Evolutionary conservation across 305 asterid species (phyloP).

Genomic region (Nicotiana rustica): DNA sequence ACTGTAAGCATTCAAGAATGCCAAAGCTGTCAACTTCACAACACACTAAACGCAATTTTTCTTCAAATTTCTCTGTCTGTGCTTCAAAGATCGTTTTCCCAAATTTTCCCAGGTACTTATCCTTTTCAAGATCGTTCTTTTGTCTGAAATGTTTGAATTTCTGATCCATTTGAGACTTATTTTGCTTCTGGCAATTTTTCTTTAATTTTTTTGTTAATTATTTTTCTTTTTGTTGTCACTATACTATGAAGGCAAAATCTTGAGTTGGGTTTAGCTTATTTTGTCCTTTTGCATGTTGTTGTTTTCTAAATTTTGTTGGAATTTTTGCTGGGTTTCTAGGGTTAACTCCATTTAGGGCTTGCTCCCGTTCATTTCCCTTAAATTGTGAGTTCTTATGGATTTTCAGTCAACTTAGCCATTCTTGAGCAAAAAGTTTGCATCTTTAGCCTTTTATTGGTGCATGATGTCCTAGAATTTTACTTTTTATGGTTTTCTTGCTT

Average conservation of each 20-base stretch:
- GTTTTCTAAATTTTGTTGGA: neutral
- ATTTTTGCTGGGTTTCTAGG: slow-evolving; percentile 37
- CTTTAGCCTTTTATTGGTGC: slow-evolving; percentile 27
- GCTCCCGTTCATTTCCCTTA: slow-evolving; percentile 37
- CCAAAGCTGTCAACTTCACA: slow-evolving; percentile 29
- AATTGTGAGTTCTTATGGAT: neutral
- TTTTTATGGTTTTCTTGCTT: neutral
- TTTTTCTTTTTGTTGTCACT: neutral
- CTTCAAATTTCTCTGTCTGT: neutral
- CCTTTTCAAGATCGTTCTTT: neutral
- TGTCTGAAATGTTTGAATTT: neutral
- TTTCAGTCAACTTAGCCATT: neutral
- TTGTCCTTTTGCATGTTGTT: slow-evolving; percentile 21
- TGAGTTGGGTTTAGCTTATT: slow-evolving; percentile 15
- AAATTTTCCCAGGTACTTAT: neutral
- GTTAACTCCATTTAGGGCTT: slow-evolving; percentile 40
- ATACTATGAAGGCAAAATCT: neutral
- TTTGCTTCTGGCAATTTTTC: neutral
- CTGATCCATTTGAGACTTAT: neutral
- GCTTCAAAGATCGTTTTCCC: neutral
- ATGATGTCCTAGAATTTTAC: neutral
- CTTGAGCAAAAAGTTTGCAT: slow-evolving; percentile 25
- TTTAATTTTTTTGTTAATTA: neutral
- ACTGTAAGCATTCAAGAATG: neutral
- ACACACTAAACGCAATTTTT: neutral